Conservation (phyloP, 2,329 filamentous ascomycete genomes). For the Fusarium concolor region DNA sequence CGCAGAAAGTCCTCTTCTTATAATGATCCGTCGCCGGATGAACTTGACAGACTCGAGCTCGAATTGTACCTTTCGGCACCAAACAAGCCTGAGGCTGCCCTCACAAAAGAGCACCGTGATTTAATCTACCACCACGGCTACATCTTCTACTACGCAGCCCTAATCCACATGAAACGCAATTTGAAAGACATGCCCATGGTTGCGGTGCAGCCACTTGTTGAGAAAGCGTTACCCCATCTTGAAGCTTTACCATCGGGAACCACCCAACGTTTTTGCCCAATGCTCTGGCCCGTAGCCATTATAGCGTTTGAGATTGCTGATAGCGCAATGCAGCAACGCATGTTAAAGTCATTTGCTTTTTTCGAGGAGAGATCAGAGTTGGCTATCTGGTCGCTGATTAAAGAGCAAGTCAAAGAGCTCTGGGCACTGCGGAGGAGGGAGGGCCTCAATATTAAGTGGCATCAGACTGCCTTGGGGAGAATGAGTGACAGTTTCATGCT, state of each 20-base stretch:
- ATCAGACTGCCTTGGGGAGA: slow-evolving; percentile 35
- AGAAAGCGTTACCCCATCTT: slow-evolving; percentile 40
- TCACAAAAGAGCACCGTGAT: slow-evolving; percentile 34
- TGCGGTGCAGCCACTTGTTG: slow-evolving; percentile 40
- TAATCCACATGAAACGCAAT: slow-evolving; percentile 45
- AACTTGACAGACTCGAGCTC: slow-evolving; percentile 39
- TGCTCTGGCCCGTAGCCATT: slow-evolving; percentile 44
- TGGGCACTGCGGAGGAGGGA: slow-evolving; percentile 36
- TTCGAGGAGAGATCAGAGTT: slow-evolving; percentile 37
- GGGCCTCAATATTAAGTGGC: slow-evolving; percentile 38
- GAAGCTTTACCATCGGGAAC: slow-evolving; percentile 34
- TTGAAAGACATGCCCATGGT: slow-evolving; percentile 36
- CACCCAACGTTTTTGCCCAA: slow-evolving; percentile 36
- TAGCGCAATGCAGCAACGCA: slow-evolving; percentile 32
- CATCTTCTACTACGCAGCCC: slow-evolving; percentile 41
- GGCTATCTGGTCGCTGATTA: slow-evolving; percentile 40
- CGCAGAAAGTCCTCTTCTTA: slow-evolving; percentile 18
- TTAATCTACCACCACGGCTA: slow-evolving; percentile 43
- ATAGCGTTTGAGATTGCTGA: slow-evolving; percentile 39
- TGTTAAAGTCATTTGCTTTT: slow-evolving; percentile 31
- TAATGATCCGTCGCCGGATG: slow-evolving; percentile 6
- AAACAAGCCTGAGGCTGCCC: slow-evolving; percentile 19
- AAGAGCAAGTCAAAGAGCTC: slow-evolving; percentile 31
- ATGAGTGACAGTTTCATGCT: slow-evolving; percentile 44
- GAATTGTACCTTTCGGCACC: slow-evolving; percentile 39